Conservation (phyloP, 305 asterid genomes). For the Fraxinus albicans region DNA sequence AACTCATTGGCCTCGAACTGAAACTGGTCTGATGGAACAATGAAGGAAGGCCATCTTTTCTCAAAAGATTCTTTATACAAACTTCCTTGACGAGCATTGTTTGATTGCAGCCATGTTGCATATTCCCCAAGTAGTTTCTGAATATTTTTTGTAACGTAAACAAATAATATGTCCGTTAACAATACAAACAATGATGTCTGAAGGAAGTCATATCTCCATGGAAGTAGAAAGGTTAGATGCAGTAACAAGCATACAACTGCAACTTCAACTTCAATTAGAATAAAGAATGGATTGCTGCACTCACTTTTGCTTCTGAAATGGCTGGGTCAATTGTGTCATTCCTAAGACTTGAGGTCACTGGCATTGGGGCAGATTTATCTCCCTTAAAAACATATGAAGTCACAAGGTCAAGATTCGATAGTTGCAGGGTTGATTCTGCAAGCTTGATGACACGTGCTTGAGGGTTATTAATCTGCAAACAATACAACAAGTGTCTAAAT, state of each 20-base stretch:
- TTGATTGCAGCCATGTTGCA: slow-evolving; percentile 71
- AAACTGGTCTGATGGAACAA: slow-evolving; percentile 42
- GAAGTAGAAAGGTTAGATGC: neutral
- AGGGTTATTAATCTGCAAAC: slow-evolving; percentile 68
- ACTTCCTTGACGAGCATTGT: slow-evolving; percentile 60
- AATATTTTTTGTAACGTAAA: slow-evolving; percentile 10
- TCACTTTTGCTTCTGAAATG: slow-evolving; percentile 72
- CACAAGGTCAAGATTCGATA: slow-evolving; percentile 78
- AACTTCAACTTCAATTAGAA: slow-evolving; percentile 11
- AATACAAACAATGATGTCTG: neutral
- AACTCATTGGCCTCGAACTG: slow-evolving; percentile 47
- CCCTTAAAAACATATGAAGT: slow-evolving; percentile 66
- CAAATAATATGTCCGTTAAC: neutral
- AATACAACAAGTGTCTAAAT: slow-evolving; percentile 17
- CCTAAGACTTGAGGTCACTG: slow-evolving; percentile 59
- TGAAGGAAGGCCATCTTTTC: slow-evolving; percentile 66
- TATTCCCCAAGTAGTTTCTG: slow-evolving; percentile 81
- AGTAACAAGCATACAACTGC: slow-evolving; percentile 1
- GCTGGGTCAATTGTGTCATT: slow-evolving; percentile 76
- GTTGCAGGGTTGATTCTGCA: slow-evolving; percentile 66
- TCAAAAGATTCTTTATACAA: slow-evolving; percentile 63
- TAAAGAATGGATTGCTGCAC: slow-evolving; percentile 28
- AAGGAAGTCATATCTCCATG: neutral
- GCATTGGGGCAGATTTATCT: slow-evolving; percentile 65
- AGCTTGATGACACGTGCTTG: slow-evolving; percentile 75